These are phyloP conservation scores for Somion occarium DNA, from an alignment of 1,284 basidiomycete species.

Conservation along the genomic window DNA sequence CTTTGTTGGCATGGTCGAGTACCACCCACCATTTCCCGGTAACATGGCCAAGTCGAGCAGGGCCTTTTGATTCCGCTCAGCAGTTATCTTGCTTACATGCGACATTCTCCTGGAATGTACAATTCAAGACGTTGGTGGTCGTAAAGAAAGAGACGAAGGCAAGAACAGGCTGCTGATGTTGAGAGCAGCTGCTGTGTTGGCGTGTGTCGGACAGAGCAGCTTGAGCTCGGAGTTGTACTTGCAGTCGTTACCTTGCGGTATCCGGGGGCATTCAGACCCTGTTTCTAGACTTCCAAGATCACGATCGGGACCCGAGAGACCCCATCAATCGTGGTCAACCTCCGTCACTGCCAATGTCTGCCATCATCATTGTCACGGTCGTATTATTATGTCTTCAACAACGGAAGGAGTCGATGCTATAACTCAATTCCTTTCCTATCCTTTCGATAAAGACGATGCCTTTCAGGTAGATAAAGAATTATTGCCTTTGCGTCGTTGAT, in stretches of 20 bases:
- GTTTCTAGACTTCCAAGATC: not conserved
- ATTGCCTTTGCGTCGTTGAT: not conserved
- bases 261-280: not conserved
- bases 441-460: constrained; percentile 49
- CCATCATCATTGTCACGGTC: not conserved
- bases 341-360: not conserved
- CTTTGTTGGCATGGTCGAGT: constrained; percentile 7
- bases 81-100: constrained; percentile 45
- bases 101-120: not conserved
- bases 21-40: constrained; percentile 69
- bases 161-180: too few species aligned
- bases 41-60: constrained; percentile 61
- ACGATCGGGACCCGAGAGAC: not conserved
- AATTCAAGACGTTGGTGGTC: not conserved
- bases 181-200: too few species aligned
- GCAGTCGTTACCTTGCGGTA: not conserved
- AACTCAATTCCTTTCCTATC: constrained; percentile 28
- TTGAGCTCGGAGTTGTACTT: not conserved
- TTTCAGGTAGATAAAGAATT: constrained; percentile 51
- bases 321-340: not conserved
- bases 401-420: not conserved
- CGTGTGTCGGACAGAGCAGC: too few species aligned
- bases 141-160: not conserved
- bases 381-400: not conserved
- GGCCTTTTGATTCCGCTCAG: constrained; percentile 65